Evolutionary conservation across 202 grass and related monocot genomes (phyloP).

Genomic region (Setaria viridis): DNA sequence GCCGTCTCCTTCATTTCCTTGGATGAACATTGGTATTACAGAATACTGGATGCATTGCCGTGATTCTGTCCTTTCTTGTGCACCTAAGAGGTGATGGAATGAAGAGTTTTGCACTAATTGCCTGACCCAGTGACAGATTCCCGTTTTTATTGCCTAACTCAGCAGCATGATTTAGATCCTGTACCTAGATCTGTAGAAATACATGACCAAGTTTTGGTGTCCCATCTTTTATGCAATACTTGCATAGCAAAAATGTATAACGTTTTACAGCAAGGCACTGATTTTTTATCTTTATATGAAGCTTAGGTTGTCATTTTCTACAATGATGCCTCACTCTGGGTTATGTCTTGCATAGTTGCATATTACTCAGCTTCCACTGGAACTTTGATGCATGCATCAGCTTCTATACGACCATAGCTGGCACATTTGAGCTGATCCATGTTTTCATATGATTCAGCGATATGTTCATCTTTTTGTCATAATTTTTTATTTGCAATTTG

Average conservation of each 20-base stretch:
- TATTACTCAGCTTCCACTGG: background rate
- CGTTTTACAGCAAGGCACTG: background rate
- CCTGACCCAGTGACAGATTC: background rate
- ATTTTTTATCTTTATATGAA: background rate
- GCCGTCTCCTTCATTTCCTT: slow-evolving; percentile 55
- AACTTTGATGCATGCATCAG: background rate
- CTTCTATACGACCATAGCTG: background rate
- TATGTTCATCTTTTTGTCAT: background rate
- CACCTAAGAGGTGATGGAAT: slow-evolving; percentile 26
- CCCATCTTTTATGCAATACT: background rate
- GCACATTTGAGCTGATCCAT: background rate
- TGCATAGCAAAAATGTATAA: background rate
- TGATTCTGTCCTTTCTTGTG: slow-evolving; percentile 51
- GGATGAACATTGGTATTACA: slow-evolving; percentile 70
- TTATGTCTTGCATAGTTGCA: background rate
- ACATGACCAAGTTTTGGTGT: background rate
- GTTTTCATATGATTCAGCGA: background rate
- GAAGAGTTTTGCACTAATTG: background rate
- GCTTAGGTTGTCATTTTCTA: background rate
- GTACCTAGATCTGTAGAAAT: background rate
- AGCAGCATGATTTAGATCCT: background rate
- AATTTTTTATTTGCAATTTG: no score
- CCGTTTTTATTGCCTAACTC: background rate
- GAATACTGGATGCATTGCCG: slow-evolving; percentile 79
- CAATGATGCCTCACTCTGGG: background rate